phyloP scores from a whole-genome alignment of 164 flowering plant species.

The Chloranthus sessilifolius region DNA sequence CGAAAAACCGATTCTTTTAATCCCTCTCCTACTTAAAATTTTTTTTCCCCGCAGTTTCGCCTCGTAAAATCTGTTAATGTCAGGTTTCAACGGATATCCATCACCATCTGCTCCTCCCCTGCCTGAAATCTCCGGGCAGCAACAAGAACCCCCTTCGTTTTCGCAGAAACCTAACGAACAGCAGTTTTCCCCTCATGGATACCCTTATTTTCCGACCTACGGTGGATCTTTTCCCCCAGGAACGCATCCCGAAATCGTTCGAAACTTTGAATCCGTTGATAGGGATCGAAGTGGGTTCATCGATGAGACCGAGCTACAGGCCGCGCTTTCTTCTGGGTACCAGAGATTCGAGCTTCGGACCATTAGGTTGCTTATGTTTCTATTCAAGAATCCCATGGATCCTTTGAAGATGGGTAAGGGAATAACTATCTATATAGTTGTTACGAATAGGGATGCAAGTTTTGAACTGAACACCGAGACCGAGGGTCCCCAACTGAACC shows the following conservation, averaged over 20 bases:
- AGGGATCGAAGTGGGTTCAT: conserved; percentile 69
- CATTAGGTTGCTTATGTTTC: conserved; percentile 61
- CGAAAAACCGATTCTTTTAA: no score
- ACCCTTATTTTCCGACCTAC: conserved; percentile 7
- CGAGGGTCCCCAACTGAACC: no score
- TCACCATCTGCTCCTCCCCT: conserved; percentile 40
- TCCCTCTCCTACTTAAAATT: neutral
- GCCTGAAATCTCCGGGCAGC: conserved; percentile 23
- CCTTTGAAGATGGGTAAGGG: conserved; percentile 47
- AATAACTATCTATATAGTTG: neutral
- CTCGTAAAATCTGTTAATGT: conserved; percentile 18
- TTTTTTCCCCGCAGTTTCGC: neutral
- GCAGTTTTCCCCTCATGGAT: conserved; percentile 5
- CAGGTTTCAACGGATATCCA: conserved; percentile 10
- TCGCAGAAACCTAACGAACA: neutral
- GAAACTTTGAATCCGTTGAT: conserved; percentile 70
- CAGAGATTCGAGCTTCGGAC: conserved; percentile 52
- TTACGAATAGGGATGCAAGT: no score
- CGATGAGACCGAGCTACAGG: conserved; percentile 63
- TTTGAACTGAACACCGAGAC: no score
- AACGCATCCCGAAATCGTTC: conserved; percentile 58
- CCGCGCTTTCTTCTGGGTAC: conserved; percentile 52
- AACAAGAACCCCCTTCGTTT: neutral
- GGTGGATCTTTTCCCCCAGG: conserved; percentile 44
- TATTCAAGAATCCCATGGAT: conserved; percentile 48